Evolutionary conservation across 768 basidiomycete species (phyloP), one percentile per base, ranked within the genome.

Genomic region (Tubosaeta sp.): DNA sequence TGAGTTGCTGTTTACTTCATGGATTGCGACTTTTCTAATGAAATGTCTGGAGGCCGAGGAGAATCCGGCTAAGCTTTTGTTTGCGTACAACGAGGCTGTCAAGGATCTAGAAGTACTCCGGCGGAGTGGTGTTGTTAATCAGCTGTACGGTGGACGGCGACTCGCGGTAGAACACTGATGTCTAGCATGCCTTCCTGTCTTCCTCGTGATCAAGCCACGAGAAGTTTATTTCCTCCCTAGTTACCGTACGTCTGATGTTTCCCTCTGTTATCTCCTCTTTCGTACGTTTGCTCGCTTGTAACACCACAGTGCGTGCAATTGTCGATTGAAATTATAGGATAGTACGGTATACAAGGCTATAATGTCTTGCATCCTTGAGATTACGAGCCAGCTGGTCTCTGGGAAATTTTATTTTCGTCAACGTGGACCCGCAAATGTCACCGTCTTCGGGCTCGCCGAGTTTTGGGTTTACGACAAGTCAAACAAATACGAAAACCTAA

Each of bases 141-240:
- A 85, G 64, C 71, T 95, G 42, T 97, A 90, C 60, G 89, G 91
- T n/a, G 92, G 92, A 14, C 84, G 82, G 72, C 85, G 78, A 64
- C 71, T 97, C 41, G 90, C 91, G 1, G 83, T 96, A 19, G 94
- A 97, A 70, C 74, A 80, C n/a, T 51, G 22, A 41, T 43, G 30
- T 46, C 13, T 13, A 2, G 19, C 13, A 11, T 22, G 14, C 4
- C 25, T 27, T 18, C 24, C 42, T 5, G 24, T 32, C 22, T 4
- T 32, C 7, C 13, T 5, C 25, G n/a, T n/a, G n/a, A 22, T 18
- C 7, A 40, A 13, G 7, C n/a, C 21, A 24, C 19, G 24, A 7
- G 16, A 30, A 48, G 7, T n/a, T n/a, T n/a, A n/a, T n/a, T n/a
- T n/a, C n/a, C n/a, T n/a, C n/a, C n/a, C n/a, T n/a, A 32, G 1